These are phyloP conservation scores for Capronia americana DNA, from an alignment of 2,329 filamentous ascomycete species.

Conservation along the genomic window DNA sequence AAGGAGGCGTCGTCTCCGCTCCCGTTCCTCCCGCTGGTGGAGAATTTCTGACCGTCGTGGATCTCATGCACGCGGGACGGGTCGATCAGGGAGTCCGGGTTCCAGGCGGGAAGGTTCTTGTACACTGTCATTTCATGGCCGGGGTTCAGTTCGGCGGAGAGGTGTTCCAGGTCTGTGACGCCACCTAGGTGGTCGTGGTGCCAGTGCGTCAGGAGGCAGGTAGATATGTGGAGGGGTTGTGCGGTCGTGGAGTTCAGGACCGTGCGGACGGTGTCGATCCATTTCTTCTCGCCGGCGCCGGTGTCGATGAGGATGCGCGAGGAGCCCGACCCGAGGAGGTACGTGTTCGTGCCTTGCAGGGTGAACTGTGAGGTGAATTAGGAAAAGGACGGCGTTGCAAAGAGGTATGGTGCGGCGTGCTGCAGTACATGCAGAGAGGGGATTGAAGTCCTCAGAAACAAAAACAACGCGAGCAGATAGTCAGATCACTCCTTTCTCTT, in stretches of 20 bases:
- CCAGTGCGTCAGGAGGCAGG: constrained; percentile 86
- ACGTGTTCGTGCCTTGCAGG: constrained; percentile 87
- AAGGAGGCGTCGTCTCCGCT: constrained; percentile 42
- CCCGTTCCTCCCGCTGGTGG: constrained; percentile 55
- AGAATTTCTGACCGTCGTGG: constrained; percentile 39
- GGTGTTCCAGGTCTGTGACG: constrained; percentile 68
- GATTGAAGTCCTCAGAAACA: neutral
- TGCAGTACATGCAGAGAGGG: neutral
- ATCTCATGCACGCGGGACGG: constrained; percentile 62
- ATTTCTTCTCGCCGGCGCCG: constrained; percentile 77
- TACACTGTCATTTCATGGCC: constrained; percentile 50
- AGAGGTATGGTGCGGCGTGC: neutral
- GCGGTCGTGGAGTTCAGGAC: constrained; percentile 57
- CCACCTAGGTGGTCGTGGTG: constrained; percentile 86
- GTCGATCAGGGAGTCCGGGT: constrained; percentile 61
- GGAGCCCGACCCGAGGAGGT: constrained; percentile 79
- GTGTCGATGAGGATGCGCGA: constrained; percentile 85
- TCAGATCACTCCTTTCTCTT: neutral
- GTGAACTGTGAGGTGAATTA: constrained; percentile 56
- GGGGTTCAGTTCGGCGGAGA: constrained; percentile 65
- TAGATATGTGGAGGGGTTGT: constrained; percentile 69
- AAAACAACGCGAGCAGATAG: neutral
- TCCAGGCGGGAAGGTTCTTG: constrained; percentile 50
- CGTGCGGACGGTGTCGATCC: constrained; percentile 70
- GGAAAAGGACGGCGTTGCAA: neutral